Percentiles rank a stretch among this genome's conserved stretches.
Conservation (phyloP, 2,329 filamentous ascomycete species). For the Fusarium buxicola region DNA sequence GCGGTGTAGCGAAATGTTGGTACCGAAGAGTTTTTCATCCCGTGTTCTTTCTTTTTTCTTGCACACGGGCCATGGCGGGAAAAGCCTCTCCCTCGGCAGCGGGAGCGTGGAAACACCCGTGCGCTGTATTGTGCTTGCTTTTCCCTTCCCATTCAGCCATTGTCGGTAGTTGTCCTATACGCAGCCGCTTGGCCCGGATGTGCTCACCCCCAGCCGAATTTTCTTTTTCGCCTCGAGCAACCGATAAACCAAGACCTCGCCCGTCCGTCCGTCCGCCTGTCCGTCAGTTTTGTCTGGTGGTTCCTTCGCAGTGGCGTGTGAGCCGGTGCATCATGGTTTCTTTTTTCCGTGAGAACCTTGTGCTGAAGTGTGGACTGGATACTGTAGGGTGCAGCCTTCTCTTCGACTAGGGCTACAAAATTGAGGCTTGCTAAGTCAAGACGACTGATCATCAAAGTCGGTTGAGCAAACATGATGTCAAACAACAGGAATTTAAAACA, state of each 20-base stretch:
- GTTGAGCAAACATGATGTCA: neutral
- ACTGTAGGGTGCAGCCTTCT: neutral
- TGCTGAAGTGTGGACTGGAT: slow-evolving; percentile 15
- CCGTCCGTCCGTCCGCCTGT: slow-evolving; percentile 2
- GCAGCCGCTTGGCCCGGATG: slow-evolving; percentile 17
- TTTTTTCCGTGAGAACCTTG: slow-evolving; percentile 9
- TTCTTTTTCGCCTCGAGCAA: slow-evolving; percentile 18
- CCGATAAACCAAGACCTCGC: slow-evolving; percentile 30
- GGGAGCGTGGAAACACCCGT: slow-evolving; percentile 36
- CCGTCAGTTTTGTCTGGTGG: neutral
- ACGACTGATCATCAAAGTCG: neutral
- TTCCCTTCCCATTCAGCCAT: slow-evolving; percentile 32
- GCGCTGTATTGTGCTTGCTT: slow-evolving; percentile 31
- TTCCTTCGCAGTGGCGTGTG: slow-evolving; percentile 16
- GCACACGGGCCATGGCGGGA: slow-evolving; percentile 31
- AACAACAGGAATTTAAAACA: slow-evolving; percentile 5
- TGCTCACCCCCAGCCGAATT: slow-evolving; percentile 14
- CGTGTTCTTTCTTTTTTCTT: slow-evolving; percentile 34
- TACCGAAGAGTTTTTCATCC: slow-evolving; percentile 28
- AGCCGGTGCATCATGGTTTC: slow-evolving; percentile 14
- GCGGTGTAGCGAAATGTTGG: slow-evolving; percentile 24
- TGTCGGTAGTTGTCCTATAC: slow-evolving; percentile 41
- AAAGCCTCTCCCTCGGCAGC: slow-evolving; percentile 29
- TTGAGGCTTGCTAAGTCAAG: slow-evolving; percentile 18
- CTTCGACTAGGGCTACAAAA: slow-evolving; percentile 4